Evolutionary conservation across 441 rosid genomes (phyloP), one percentile per base, ranked within the genome.

Genomic region (Jatropha podagrica): DNA sequence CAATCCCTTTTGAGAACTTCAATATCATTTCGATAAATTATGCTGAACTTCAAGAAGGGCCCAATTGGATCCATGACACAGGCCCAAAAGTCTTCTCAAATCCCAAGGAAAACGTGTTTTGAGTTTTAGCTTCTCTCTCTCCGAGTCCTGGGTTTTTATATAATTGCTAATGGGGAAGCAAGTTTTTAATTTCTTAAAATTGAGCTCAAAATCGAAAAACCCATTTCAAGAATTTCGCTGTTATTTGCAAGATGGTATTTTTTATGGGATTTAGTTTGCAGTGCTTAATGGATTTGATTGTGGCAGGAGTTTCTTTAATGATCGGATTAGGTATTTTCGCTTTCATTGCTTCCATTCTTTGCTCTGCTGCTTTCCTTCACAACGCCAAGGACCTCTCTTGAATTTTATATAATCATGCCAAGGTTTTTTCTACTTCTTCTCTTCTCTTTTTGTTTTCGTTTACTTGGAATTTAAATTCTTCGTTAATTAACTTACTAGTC

Each of bases 331-430:
- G 94, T 18, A 76, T 91, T 78, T 94, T 91, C 82, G 83, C 87
- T 66, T 79, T 90, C 80, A 78, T 87, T 65, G 86, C 96, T 72
- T 83, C 86, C 59, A 65, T 92, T 64, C 89, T 94, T 71, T 92
- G 98, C 83, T 90, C 88, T 51, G 89, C 83, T 71, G 93, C 96
- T 77, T 91, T 94, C 88, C 63, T 88, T 77, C 85, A 83, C 77
- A 87, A 91, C 76, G 86, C 86, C 79, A 92, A 85, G 85, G 63
- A 68, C 15, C 74, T 74, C 64, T 81, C 85, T 58, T 85, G 74
- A 78, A 78, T 69, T 75, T 23, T 56, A 32, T 40, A 3, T 48
- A 3, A 44, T 44, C 4, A 38, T 17, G 41, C 18, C 18, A 4
- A 27, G 73, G 72, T 66, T 41, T 2, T 3, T 54, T 4, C 12